Evolutionary conservation across 2,329 filamentous ascomycete genomes (phyloP).

Genomic region (Ceratocystiopsis sp.): DNA sequence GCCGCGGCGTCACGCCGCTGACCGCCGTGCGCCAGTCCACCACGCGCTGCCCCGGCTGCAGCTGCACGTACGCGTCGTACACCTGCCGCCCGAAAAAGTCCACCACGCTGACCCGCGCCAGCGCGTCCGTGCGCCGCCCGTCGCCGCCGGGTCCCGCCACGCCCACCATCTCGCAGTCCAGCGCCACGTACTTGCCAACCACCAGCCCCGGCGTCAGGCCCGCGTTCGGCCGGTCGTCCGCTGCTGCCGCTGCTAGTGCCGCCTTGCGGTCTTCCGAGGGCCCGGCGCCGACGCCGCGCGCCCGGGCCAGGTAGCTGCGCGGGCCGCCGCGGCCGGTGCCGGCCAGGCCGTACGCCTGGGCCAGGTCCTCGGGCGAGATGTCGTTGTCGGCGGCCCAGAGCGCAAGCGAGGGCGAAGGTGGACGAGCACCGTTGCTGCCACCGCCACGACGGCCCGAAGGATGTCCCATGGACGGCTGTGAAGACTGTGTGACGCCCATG

Average conservation of each 20-base stretch:
- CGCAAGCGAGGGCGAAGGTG: conserved; percentile 32
- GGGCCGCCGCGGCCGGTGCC: conserved; percentile 17
- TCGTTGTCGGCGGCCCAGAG: conserved; percentile 45
- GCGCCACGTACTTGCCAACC: conserved; percentile 75
- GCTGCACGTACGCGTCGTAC: conserved; percentile 83
- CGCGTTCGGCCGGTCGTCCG: conserved; percentile 37
- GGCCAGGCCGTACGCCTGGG: conserved; percentile 40
- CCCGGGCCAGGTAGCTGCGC: not conserved
- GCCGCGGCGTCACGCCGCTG: conserved; percentile 60
- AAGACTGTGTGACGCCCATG: conserved; percentile 43
- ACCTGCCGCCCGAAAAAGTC: conserved; percentile 87
- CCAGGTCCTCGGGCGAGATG: conserved; percentile 41
- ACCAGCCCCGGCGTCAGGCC: conserved; percentile 45
- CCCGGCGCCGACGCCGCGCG: not conserved
- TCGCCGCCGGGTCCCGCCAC: conserved; percentile 45
- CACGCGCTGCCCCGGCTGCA: conserved; percentile 56
- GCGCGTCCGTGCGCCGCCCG: conserved; percentile 31
- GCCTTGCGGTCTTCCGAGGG: not conserved
- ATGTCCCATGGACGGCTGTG: conserved; percentile 20
- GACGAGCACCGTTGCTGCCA: too few relatives aligned
- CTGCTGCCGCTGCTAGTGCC: conserved; percentile 22
- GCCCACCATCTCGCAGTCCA: conserved; percentile 98
- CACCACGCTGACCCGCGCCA: conserved; percentile 78
- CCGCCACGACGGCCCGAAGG: conserved; percentile 5
- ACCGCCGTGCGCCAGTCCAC: conserved; percentile 83